These are phyloP conservation scores for Leccinum angustisporum DNA, from an alignment of 1,284 basidiomycete genomes.

Conservation along the genomic window DNA sequence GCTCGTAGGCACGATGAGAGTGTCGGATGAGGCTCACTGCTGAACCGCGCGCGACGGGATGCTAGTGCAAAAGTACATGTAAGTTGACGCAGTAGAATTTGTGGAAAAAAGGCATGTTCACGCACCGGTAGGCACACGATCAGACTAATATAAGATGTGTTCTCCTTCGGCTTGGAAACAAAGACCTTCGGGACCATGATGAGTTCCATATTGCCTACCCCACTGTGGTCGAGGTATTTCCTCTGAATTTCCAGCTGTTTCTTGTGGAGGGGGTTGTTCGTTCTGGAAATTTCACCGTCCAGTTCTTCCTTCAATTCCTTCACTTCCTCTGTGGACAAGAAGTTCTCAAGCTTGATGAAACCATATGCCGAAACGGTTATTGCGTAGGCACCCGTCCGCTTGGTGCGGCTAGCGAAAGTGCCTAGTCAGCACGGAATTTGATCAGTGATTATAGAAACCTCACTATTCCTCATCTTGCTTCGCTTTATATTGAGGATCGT, in stretches of 20 bases:
- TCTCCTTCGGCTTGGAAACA: slow-evolving; percentile 7
- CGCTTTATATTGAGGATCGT: slow-evolving; percentile 13
- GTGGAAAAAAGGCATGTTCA: neutral
- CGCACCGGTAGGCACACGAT: slow-evolving; percentile 16
- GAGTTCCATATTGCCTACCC: slow-evolving; percentile 20
- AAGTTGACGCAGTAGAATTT: neutral
- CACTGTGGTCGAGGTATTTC: slow-evolving; percentile 5
- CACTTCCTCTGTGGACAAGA: slow-evolving; percentile 15
- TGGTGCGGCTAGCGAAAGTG: slow-evolving; percentile 7
- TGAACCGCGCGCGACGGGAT: slow-evolving; percentile 22
- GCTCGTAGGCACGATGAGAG: neutral
- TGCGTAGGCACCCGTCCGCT: slow-evolving; percentile 18
- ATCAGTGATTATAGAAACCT: neutral
- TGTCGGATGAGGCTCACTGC: slow-evolving; percentile 8
- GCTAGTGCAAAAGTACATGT: slow-evolving; percentile 1
- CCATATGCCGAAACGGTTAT: slow-evolving; percentile 20
- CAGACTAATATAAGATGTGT: slow-evolving; percentile 19
- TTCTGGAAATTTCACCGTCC: slow-evolving; percentile 9
- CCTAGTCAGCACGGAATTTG: neutral
- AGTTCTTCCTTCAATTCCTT: slow-evolving; percentile 18
- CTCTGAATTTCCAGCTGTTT: slow-evolving; percentile 17
- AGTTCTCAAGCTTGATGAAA: slow-evolving; percentile 21
- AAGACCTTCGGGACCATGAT: slow-evolving; percentile 22
- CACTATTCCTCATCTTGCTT: slow-evolving; percentile 20
- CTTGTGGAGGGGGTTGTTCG: slow-evolving; percentile 14